phyloP scores from a whole-genome alignment of 805 yeast genomes.

The Wickerhamia fluorescens region DNA sequence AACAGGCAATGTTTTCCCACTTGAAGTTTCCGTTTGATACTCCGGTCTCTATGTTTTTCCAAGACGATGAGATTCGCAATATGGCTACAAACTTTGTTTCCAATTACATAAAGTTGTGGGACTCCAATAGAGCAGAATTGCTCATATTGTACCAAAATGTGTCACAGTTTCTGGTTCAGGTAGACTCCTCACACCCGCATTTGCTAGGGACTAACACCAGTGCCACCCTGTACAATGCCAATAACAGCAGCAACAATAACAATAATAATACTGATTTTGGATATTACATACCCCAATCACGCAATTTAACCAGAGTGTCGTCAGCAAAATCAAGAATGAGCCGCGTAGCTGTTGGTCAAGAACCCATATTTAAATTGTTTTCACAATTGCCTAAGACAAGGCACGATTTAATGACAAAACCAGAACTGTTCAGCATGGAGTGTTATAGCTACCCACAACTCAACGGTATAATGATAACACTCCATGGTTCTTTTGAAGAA shows the following conservation, averaged over 20 bases:
- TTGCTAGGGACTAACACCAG: slow-evolving; percentile 7
- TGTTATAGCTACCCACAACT: slow-evolving; percentile 64
- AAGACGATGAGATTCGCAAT: slow-evolving; percentile 60
- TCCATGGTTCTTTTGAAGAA: slow-evolving; percentile 86
- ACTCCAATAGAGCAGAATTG: slow-evolving; percentile 63
- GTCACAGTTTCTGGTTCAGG: slow-evolving; percentile 78
- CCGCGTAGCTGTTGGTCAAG: slow-evolving; percentile 63
- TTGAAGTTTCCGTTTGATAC: slow-evolving; percentile 48
- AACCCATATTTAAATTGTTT: slow-evolving; percentile 55
- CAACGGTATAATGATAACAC: slow-evolving; percentile 65
- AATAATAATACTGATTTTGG: slow-evolving; percentile 39
- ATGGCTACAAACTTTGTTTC: slow-evolving; percentile 72
- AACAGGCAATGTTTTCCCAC: slow-evolving; percentile 44
- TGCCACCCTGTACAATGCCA: neutral
- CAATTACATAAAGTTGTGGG: slow-evolving; percentile 77
- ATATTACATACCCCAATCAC: slow-evolving; percentile 62
- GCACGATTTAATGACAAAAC: slow-evolving; percentile 60
- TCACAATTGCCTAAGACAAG: slow-evolving; percentile 67
- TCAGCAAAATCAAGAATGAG: slow-evolving; percentile 46
- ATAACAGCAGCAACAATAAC: slow-evolving; percentile 4
- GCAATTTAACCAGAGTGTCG: slow-evolving; percentile 66
- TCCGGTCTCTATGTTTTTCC: slow-evolving; percentile 71
- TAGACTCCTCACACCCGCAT: slow-evolving; percentile 66
- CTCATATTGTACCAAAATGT: slow-evolving; percentile 69
- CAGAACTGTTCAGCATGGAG: slow-evolving; percentile 70